These are phyloP conservation scores for Linnemannia exigua DNA, from an alignment of 192 early-diverging fungal genomes.

Conservation along the genomic window DNA sequence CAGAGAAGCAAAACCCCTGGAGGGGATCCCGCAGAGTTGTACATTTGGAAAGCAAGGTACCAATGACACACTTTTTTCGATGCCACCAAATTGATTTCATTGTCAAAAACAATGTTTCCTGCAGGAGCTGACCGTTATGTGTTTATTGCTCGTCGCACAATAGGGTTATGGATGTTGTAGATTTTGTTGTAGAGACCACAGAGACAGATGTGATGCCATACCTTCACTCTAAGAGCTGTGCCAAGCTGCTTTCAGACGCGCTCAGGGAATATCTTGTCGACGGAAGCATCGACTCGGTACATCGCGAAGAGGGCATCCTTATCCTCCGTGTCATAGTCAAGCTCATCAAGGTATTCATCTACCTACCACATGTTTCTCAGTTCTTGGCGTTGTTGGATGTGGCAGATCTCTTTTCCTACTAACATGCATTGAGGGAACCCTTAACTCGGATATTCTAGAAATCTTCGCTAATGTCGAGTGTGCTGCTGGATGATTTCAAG, in stretches of 20 bases:
- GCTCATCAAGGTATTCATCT: slow-evolving; percentile 51
- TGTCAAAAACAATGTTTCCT: not conserved
- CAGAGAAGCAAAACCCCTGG: slow-evolving; percentile 24
- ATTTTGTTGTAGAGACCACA: slow-evolving; percentile 43
- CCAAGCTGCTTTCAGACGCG: slow-evolving; percentile 48
- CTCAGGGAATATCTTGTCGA: slow-evolving; percentile 51
- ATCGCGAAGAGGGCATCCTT: slow-evolving; percentile 53
- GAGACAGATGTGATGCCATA: slow-evolving; percentile 50
- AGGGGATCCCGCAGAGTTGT: slow-evolving; percentile 48
- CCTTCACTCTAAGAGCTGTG: slow-evolving; percentile 50
- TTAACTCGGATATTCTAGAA: slow-evolving; percentile 15
- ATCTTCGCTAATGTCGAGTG: slow-evolving; percentile 50
- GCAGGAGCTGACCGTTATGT: not conserved
- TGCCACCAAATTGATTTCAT: not conserved
- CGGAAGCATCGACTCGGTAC: slow-evolving; percentile 56
- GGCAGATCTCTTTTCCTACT: not conserved
- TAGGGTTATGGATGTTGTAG: slow-evolving; percentile 44
- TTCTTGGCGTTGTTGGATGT: slow-evolving; percentile 2
- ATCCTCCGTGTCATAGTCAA: slow-evolving; percentile 56
- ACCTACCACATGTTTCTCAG: slow-evolving; percentile 3
- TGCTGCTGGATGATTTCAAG: slow-evolving; percentile 64
- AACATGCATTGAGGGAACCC: not conserved
- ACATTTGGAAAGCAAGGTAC: slow-evolving; percentile 54
- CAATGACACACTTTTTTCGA: not conserved
- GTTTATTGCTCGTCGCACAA: not conserved